phyloP scores from a whole-genome alignment of 2,329 filamentous ascomycete genomes.

The Penicillium glabrum region DNA sequence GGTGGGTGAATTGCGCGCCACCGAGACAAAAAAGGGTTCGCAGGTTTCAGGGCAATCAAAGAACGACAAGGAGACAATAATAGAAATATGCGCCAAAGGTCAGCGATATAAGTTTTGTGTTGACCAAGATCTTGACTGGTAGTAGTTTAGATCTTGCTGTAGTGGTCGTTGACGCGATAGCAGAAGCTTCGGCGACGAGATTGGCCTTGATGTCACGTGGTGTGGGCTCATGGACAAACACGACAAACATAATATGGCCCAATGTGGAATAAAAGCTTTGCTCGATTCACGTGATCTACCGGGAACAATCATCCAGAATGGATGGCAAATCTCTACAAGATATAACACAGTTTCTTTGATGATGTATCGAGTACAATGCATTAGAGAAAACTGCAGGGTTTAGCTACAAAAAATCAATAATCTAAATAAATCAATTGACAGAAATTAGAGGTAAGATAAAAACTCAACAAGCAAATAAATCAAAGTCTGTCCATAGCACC shows the following conservation, averaged over 20 bases:
- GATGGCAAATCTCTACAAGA: neutral
- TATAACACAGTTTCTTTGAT: neutral
- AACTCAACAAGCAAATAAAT: too few species aligned
- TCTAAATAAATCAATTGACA: too few species aligned
- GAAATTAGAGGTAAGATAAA: too few species aligned
- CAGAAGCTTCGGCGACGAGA: constrained; percentile 2
- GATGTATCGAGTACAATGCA: too few species aligned
- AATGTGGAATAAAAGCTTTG: neutral
- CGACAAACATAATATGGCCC: neutral
- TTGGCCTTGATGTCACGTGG: neutral
- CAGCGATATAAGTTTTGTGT: neutral
- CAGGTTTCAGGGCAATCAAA: neutral
- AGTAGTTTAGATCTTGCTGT: neutral
- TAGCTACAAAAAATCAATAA: too few species aligned
- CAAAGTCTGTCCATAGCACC: too few species aligned
- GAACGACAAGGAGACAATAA: neutral
- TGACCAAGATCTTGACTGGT: neutral
- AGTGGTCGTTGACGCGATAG: neutral
- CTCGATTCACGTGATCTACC: neutral
- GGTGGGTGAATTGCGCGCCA: neutral
- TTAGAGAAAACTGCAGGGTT: too few species aligned
- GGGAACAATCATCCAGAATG: neutral
- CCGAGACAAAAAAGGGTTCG: neutral
- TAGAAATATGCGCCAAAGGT: neutral
- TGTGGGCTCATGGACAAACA: neutral